Base-by-base conservation (phyloP, 140 eudicot species). In the Senecio squalidus region DNA sequence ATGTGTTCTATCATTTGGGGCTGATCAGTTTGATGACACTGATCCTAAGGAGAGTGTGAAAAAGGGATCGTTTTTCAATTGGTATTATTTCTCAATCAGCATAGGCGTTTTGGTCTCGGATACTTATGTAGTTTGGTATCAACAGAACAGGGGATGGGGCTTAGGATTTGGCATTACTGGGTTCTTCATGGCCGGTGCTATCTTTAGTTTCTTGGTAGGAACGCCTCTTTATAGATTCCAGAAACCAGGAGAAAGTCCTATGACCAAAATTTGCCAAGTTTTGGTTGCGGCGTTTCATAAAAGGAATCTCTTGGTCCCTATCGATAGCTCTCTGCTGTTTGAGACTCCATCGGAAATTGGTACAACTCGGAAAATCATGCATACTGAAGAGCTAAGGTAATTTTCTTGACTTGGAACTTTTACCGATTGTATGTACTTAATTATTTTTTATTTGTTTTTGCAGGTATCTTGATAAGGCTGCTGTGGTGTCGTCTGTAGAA, bases 1-100 rank as follows among this genome's bases (percentile, higher is more conserved):
- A 1, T 82, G 92, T 48, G 92, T 86, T 57, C 80, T 88, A 13
- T 82, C 95, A 18, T 86, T 86, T 51, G 95, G 95, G 23, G 95
- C 95, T 15, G 92, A 86, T 70, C 95, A 86, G 70, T 86, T 86
- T 80, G 95, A 86, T 60, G 95, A 86, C 60, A 83, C 81, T 0
- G 95, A 86, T 61, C 59, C 81, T 41, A 48, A 29, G 22, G 93
- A 86, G 70, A 81, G 85, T 13, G 76, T 72, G n/a, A 79, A 66
- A 44, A 86, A 82, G 47, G 88, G 83, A n/a, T 82, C 95, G 24
- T 86, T 86, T 26, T 86, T 86, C 62, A 86, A 77, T 53, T 86
- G 92, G 92, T 86, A 74, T 64, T 86, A 86, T 74, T 82, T 86
- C 63, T 80, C 95, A n/a, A 66, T 86, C 60, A 86, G 83, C 59